Conservation (phyloP, 495 filamentous ascomycete genomes). For the Friedmanniomyces simplex region DNA sequence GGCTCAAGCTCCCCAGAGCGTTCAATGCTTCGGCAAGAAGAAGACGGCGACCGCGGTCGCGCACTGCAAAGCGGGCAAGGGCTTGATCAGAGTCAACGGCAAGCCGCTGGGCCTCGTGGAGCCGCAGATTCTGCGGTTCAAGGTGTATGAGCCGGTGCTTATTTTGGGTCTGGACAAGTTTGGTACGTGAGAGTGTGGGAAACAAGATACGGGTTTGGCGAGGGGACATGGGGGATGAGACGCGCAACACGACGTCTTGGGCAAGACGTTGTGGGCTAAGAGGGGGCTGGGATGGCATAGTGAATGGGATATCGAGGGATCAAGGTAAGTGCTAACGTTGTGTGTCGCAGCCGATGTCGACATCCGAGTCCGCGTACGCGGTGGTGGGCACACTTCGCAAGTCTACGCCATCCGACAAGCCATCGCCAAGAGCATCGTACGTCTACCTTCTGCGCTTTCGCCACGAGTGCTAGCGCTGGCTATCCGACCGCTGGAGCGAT, state of each 20-base stretch:
- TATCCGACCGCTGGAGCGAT: not conserved
- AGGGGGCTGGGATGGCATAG: not conserved
- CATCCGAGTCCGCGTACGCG: slow-evolving; percentile 91
- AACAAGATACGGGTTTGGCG: not conserved
- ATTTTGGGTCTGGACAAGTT: slow-evolving; percentile 96
- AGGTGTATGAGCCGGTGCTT: slow-evolving; percentile 97
- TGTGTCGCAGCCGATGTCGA: slow-evolving; percentile 58
- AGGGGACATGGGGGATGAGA: not conserved
- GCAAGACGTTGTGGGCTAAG: not conserved
- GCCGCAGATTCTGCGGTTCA: slow-evolving; percentile 95
- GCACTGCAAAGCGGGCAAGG: slow-evolving; percentile 90
- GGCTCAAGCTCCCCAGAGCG: slow-evolving; percentile 58
- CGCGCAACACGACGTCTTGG: not conserved
- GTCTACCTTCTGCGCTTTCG: slow-evolving; percentile 5
- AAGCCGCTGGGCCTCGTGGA: slow-evolving; percentile 86
- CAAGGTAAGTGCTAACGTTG: slow-evolving; percentile 8
- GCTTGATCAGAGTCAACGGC: slow-evolving; percentile 97
- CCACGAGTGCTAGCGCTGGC: not conserved
- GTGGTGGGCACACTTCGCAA: slow-evolving; percentile 97
- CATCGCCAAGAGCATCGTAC: slow-evolving; percentile 84
- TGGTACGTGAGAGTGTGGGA: slow-evolving; percentile 31
- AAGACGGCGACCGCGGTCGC: slow-evolving; percentile 56
- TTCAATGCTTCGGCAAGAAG: slow-evolving; percentile 57
- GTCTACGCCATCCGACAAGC: slow-evolving; percentile 98
- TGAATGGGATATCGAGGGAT: not conserved